These are phyloP conservation scores for Colletotrichum caudatum DNA, from an alignment of 2,329 filamentous ascomycete genomes.

Conservation along the genomic window DNA sequence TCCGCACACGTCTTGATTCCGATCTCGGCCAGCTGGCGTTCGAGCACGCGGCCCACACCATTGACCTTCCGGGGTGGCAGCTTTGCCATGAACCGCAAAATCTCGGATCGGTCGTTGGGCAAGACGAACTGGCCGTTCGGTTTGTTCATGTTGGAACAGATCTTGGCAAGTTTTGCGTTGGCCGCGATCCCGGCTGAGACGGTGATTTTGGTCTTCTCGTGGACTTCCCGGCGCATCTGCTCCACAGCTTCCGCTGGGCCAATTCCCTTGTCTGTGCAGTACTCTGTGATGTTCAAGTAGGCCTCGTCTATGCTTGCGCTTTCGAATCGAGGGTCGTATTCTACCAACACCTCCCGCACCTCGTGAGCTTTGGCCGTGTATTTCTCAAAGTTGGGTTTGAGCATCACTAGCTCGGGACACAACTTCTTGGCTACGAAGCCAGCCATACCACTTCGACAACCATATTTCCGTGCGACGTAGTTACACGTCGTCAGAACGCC, in stretches of 20 bases:
- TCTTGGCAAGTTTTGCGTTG: slow-evolving; percentile 94
- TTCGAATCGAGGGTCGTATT: slow-evolving; percentile 93
- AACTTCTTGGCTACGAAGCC: slow-evolving; percentile 95
- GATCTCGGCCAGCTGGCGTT: slow-evolving; percentile 88
- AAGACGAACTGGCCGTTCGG: slow-evolving; percentile 92
- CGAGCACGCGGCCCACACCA: slow-evolving; percentile 92
- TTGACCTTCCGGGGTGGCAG: slow-evolving; percentile 92
- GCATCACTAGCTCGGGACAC: slow-evolving; percentile 84
- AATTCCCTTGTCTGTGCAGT: slow-evolving; percentile 77
- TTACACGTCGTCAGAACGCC: slow-evolving; percentile 79
- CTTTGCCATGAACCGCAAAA: slow-evolving; percentile 87
- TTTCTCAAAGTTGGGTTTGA: slow-evolving; percentile 90
- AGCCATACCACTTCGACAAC: slow-evolving; percentile 95
- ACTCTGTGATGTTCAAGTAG: slow-evolving; percentile 93
- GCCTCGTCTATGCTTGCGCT: slow-evolving; percentile 96
- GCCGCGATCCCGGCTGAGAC: slow-evolving; percentile 95
- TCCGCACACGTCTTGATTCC: slow-evolving; percentile 91
- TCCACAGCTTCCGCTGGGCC: slow-evolving; percentile 79
- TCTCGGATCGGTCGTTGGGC: slow-evolving; percentile 75
- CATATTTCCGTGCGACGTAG: slow-evolving; percentile 89
- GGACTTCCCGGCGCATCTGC: slow-evolving; percentile 81
- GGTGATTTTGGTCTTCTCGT: slow-evolving; percentile 82
- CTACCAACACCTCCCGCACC: slow-evolving; percentile 81
- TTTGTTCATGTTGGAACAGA: slow-evolving; percentile 95
- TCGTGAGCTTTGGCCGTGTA: slow-evolving; percentile 92